These are phyloP conservation scores for Penicillium decumbens DNA, from an alignment of 2,329 filamentous ascomycete species.

Conservation along the genomic window DNA sequence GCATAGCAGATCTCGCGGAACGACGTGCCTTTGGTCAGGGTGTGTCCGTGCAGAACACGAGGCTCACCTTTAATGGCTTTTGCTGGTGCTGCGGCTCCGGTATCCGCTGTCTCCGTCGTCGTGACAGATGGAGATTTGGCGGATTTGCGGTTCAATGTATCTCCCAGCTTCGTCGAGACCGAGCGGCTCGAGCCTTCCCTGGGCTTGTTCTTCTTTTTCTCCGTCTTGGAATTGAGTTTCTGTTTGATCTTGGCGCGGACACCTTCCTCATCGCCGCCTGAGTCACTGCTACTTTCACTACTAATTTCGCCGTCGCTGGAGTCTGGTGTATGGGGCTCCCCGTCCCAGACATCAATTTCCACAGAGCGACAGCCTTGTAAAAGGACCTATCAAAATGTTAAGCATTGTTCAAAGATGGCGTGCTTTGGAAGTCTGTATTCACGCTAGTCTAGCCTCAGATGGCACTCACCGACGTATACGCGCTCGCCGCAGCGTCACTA, in stretches of 20 bases:
- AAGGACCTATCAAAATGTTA: slow-evolving; percentile 53
- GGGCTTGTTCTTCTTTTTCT: slow-evolving; percentile 16
- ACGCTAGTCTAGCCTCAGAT: not conserved
- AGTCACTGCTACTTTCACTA: slow-evolving; percentile 28
- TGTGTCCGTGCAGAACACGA: slow-evolving; percentile 80
- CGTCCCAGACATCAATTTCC: slow-evolving; percentile 94
- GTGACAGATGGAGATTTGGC: slow-evolving; percentile 1
- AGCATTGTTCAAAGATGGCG: not conserved
- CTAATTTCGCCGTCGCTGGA: slow-evolving; percentile 30
- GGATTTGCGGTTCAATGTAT: slow-evolving; percentile 21
- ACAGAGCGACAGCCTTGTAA: slow-evolving; percentile 78
- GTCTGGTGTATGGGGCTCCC: slow-evolving; percentile 47
- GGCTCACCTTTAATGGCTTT: slow-evolving; percentile 56
- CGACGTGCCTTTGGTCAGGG: slow-evolving; percentile 75
- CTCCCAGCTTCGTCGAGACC: slow-evolving; percentile 23
- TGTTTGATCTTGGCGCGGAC: slow-evolving; percentile 20
- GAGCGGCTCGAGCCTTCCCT: slow-evolving; percentile 9
- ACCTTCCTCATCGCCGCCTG: slow-evolving; percentile 17
- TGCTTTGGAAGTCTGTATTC: not conserved
- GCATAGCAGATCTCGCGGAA: slow-evolving; percentile 83
- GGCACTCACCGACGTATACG: slow-evolving; percentile 66
- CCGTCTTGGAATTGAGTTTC: slow-evolving; percentile 8
- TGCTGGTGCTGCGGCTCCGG: slow-evolving; percentile 1
- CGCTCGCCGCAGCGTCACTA: slow-evolving; percentile 69
- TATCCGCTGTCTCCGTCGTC: not conserved